Base-by-base conservation (phyloP, 2,329 filamentous ascomycete genomes). In the Ceratocystis lukuohia region DNA sequence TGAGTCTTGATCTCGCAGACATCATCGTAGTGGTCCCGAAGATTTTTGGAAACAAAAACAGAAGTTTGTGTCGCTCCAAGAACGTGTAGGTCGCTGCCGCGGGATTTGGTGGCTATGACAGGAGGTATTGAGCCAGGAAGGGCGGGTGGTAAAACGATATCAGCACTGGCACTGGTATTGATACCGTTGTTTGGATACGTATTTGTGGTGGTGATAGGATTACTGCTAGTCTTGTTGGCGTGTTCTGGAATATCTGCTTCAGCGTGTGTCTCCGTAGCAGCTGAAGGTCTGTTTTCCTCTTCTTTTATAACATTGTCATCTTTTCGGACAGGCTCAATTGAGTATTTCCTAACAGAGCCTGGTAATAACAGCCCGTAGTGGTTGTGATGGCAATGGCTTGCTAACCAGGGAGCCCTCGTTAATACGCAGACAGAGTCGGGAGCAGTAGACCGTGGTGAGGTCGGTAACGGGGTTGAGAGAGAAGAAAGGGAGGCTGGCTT, bases 11-110 rank as follows among this genome's bases (percentile, higher is more conserved):
- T 66, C 10, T 68, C 48, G 15, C 64, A 61, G 20, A 72, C 61
- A 61, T 71, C 50, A 65, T 70, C 12, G 65, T 70, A 56, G 65
- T 70, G 61, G 66, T 69, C 7, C 30, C 68, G 48, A 33, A 69
- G 25, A 41, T 69, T 22, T 28, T 69, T 28, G 56, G 65, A n/a
- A 61, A 69, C 56, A 45, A 69, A 48, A 8, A 50, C 41, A 53
- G 67, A 68, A 61, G 25, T 67, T 10, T 28, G 68, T 64, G 41
- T 68, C 17, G 61, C 64, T 1, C 67, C 67, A 12, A 68, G 64
- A 45, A 68, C 64, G 46, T 68, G 61, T 10, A 68, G 28, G 28
- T 68, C 64, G 46, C 46, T 56, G n/a, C 62, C 62, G 17, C 50
- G 30, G 30, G 46, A 33, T 44, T 64, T 48, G 37, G 62, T 53